A percentile compares a stretch with the other conserved stretches of the same genome.
Evolutionary conservation across 1,284 basidiomycete species (phyloP).

Genomic region (Heterobasidion irregulare): DNA sequence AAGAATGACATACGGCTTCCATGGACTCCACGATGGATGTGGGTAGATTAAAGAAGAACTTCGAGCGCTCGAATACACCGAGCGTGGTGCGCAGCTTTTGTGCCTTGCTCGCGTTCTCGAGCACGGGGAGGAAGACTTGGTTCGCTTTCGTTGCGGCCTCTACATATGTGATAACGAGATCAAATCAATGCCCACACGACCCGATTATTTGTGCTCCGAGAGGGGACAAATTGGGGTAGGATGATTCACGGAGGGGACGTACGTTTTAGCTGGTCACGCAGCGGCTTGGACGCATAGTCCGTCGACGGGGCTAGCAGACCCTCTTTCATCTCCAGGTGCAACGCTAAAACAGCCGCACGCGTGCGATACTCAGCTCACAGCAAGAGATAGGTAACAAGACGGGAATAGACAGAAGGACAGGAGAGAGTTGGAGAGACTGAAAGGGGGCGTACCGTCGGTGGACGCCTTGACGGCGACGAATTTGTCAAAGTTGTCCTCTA

Average conservation of each 20-base stretch:
- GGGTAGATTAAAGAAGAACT: constrained; percentile 98
- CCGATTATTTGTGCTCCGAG: not conserved
- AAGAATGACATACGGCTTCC: constrained; percentile 55
- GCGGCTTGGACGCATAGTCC: constrained; percentile 79
- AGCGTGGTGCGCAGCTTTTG: constrained; percentile 90
- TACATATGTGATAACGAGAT: constrained; percentile 22
- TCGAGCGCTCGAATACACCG: constrained; percentile 92
- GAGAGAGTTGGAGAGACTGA: not conserved
- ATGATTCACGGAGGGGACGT: constrained; percentile 12
- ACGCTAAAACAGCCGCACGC: constrained; percentile 36
- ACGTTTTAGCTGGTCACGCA: constrained; percentile 85
- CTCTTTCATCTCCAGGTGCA: constrained; percentile 91
- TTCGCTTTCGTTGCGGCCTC: constrained; percentile 86
- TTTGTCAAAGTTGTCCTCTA: constrained; percentile 97
- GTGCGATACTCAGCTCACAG: not conserved
- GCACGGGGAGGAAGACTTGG: constrained; percentile 91
- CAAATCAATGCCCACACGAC: not conserved
- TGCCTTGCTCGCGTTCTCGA: constrained; percentile 94
- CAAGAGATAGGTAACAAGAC: not conserved
- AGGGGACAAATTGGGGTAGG: not conserved
- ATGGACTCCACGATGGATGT: constrained; percentile 88
- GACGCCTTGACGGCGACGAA: constrained; percentile 98
- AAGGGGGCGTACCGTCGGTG: constrained; percentile 67
- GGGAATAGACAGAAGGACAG: not conserved
- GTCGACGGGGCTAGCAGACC: constrained; percentile 71